phyloP scores from a whole-genome alignment of 176 grass and related monocot species.

The Oryza australiensis region DNA sequence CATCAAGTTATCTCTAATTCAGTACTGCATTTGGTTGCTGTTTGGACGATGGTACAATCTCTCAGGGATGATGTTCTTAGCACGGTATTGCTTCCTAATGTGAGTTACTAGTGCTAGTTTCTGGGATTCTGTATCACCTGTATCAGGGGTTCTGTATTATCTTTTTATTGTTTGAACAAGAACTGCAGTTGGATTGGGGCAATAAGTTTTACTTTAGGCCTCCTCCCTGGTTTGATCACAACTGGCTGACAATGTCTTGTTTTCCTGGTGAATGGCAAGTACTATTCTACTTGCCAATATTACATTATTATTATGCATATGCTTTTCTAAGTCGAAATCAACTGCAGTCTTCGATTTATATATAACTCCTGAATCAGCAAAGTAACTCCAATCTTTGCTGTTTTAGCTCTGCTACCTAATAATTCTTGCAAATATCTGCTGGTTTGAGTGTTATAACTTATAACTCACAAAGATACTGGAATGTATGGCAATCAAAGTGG shows the following conservation, averaged over 20 bases:
- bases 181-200: background rate
- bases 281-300: background rate
- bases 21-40: background rate
- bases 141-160: background rate
- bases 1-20: background rate
- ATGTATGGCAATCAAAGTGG: background rate
- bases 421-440: background rate
- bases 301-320: background rate
- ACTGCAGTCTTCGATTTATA: background rate
- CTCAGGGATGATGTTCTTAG: background rate
- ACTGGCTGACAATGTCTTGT: background rate
- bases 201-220: background rate
- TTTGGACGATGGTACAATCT: background rate
- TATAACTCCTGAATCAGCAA: background rate
- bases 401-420: background rate
- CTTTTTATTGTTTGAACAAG: background rate
- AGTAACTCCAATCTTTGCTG: background rate
- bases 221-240: background rate
- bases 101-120: background rate
- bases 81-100: background rate
- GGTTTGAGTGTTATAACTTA: background rate
- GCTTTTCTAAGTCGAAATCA: background rate
- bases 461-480: background rate
- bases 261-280: background rate
- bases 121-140: background rate